Base-by-base conservation (phyloP, 176 grass and related monocot genomes). In the Typha latifolia region DNA sequence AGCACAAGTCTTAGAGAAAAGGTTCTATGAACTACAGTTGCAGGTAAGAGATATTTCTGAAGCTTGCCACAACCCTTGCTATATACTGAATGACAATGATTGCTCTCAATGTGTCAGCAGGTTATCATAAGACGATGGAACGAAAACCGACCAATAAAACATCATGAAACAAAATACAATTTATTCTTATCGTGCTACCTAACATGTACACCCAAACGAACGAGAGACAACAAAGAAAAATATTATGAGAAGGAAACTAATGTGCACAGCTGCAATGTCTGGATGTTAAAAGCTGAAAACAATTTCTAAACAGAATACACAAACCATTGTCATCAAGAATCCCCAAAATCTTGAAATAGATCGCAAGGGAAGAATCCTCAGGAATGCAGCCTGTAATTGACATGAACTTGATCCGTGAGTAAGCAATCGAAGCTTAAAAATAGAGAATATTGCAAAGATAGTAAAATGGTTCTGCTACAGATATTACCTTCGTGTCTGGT, bases 281-380 rank as follows among this genome's bases (percentile, higher is more conserved):
- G 20, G 18, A 71, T 13, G 19, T 56, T 7, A 56, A 61, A 19
- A 37, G 34, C 34, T 37, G 15, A 24, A 15, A 20, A 61, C n/a
- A 63, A 31, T 14, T 27, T 19, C 32, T 73, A 14, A 48, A 66
- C 12, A 12, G 23, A 49, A 7, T 49, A 72, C 52, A 78, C 87
- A 5, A 48, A 96, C 91, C 81, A 87, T 72, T 84, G 75, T 79
- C 79, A 90, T 96, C 64, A 96, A 82, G 66, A 62, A 83, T 65
- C 87, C 91, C 91, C 91, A 90, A 50, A 81, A 73, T 63, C 91
- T 76, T 32, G 91, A 96, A 62, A 96, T 81, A 5, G 87, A 83
- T 47, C 91, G 91, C 67, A 96, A 66, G 3, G 91, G 91, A 50
- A 96, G 71, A 78, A 90, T 52, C 77, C 79, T 90, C 14, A 85